Evolutionary conservation across 768 basidiomycete species (phyloP), one percentile per base, ranked within the genome.

Genomic region (Mycena capillaripes): DNA sequence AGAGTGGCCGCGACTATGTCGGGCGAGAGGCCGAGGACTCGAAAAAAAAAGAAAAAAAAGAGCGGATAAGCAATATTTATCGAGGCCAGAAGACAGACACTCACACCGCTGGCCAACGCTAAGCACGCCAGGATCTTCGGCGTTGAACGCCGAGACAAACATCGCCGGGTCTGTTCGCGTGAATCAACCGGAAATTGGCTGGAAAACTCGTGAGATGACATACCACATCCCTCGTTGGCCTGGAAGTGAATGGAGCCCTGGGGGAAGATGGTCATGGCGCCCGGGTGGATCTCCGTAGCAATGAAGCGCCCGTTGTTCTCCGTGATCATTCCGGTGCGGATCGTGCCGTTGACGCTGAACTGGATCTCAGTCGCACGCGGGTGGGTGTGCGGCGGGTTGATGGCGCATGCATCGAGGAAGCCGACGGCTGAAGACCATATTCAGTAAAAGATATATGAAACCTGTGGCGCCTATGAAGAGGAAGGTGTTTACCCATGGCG

Each of bases 281-380:
- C 30, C 30, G 74, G 27, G n/a, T 60, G 44, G 60, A 75, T 56
- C 38, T 70, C 66, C 65, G 66, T 73, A 69, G 73, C 4, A 65
- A 76, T 68, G 67, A 76, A 74, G 57, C 76, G 73, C 48, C 62
- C 70, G 32, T 40, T 40, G 65, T 76, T 76, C 68, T 76, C 73
- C 57, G 70, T 68, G 44, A 76, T 70, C 65, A 72, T 71, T 0
- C 75, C 75, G 40, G 75, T 76, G 63, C 75, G 73, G 21, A 76
- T 52, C 25, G 73, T 76, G 17, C 76, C 71, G 60, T 76, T 74
- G 23, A 72, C 68, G 60, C 57, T 74, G 68, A 72, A 62, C 30
- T 72, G 70, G 55, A 76, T 72, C 57, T 76, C 76, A 11, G 76
- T 76, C 2, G 76, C 76, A 23, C 76, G 73, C 3, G 76, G 76